Evolutionary conservation across 2,329 filamentous ascomycete genomes (phyloP).

Genomic region (Colletotrichum cereale): DNA sequence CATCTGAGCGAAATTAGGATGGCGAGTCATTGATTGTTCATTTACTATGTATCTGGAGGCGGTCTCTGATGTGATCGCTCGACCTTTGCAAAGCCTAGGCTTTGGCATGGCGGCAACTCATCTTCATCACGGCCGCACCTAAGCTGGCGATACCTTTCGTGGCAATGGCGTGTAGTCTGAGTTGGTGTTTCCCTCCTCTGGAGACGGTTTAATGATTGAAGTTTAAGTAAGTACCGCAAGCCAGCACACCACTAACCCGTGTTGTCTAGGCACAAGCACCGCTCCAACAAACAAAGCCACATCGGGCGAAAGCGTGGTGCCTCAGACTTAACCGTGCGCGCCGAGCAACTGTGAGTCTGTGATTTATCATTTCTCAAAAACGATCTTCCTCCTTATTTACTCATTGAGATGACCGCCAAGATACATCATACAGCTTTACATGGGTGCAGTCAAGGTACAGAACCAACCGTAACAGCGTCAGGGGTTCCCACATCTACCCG

Average conservation of each 20-base stretch:
- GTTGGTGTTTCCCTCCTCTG: too few relatives aligned
- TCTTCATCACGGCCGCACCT: too few relatives aligned
- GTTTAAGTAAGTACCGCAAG: background rate
- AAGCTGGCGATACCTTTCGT: background rate
- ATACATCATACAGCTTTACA: background rate
- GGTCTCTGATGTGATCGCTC: too few relatives aligned
- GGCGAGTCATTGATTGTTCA: background rate
- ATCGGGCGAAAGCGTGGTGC: background rate
- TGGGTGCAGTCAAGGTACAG: background rate
- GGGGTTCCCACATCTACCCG: background rate
- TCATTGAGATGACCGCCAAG: background rate
- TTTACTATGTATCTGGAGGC: too few relatives aligned
- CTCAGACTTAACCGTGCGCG: background rate
- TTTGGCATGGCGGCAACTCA: too few relatives aligned
- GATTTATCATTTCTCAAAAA: background rate
- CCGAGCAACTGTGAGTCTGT: conserved; percentile 1
- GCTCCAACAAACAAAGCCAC: background rate
- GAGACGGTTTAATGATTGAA: background rate
- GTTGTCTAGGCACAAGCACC: background rate
- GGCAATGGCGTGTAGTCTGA: too few relatives aligned
- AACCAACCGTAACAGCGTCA: conserved; percentile 5
- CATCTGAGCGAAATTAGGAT: background rate
- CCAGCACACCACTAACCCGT: too few relatives aligned
- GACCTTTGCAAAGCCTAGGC: background rate
- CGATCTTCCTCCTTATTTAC: background rate